Evolutionary conservation across 78 protist genomes (phyloP).

Genomic region (Dictyostelium capitatum): DNA sequence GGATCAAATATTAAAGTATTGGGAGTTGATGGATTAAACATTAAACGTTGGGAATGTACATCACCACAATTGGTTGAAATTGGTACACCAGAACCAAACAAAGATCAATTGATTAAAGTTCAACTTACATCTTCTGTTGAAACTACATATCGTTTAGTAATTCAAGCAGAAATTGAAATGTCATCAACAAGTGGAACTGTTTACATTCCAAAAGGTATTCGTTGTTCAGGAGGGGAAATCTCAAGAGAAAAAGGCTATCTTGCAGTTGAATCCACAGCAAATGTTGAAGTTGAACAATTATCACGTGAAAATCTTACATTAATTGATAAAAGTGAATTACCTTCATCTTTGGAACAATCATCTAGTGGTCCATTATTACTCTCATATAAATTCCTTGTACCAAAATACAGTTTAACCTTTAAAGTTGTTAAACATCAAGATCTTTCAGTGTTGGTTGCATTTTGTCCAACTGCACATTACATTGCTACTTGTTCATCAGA

Average conservation of each 20-base stretch:
- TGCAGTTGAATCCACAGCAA: slow-evolving; percentile 46
- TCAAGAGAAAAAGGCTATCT: slow-evolving; percentile 60
- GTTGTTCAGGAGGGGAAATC: slow-evolving; percentile 44
- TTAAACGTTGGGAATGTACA: slow-evolving; percentile 71
- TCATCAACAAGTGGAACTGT: not conserved
- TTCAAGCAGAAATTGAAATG: slow-evolving; percentile 41
- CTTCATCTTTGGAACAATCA: not conserved
- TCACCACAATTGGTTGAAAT: slow-evolving; percentile 34
- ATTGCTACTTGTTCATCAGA: slow-evolving; percentile 42
- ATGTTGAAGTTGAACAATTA: slow-evolving; percentile 62
- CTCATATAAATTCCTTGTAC: slow-evolving; percentile 66
- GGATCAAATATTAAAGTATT: slow-evolving; percentile 22
- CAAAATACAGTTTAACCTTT: slow-evolving; percentile 22
- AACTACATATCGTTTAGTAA: not conserved
- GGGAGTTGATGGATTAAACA: slow-evolving; percentile 30
- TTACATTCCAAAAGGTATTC: not conserved
- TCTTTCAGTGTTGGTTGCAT: slow-evolving; percentile 34
- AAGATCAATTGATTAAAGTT: slow-evolving; percentile 47
- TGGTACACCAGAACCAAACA: not conserved
- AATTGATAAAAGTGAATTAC: slow-evolving; percentile 65
- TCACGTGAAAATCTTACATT: slow-evolving; percentile 44
- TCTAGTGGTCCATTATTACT: slow-evolving; percentile 48
- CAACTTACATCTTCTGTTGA: slow-evolving; percentile 37
- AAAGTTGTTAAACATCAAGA: slow-evolving; percentile 52
- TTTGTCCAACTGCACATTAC: slow-evolving; percentile 63